phyloP scores from a whole-genome alignment of 495 filamentous ascomycete species.

The Penicillium nucicola region DNA sequence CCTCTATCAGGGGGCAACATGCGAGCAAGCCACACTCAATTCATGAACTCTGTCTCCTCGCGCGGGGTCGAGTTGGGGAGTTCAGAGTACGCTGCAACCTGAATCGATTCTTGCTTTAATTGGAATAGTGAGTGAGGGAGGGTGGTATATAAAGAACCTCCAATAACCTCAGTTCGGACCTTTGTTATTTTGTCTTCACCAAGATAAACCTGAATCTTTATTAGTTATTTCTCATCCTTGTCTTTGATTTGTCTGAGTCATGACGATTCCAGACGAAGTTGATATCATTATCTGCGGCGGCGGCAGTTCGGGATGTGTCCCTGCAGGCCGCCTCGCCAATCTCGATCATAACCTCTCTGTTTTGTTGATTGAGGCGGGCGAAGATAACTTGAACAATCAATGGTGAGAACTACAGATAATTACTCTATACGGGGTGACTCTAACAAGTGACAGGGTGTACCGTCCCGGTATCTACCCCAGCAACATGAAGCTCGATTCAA shows the following conservation, averaged over 20 bases:
- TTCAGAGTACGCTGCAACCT: background rate
- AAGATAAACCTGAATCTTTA: too few species aligned
- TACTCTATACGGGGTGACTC: background rate
- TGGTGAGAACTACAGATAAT: conserved; percentile 37
- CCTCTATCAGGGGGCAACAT: background rate
- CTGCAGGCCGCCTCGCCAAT: conserved; percentile 75
- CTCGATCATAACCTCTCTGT: conserved; percentile 78
- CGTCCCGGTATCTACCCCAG: conserved; percentile 74
- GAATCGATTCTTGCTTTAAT: background rate
- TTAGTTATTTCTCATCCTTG: too few species aligned
- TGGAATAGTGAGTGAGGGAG: background rate
- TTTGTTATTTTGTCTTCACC: background rate
- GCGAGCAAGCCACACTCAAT: background rate
- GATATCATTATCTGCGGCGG: conserved; percentile 84
- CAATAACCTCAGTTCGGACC: background rate
- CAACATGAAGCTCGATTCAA: conserved; percentile 82
- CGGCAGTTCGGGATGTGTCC: conserved; percentile 69
- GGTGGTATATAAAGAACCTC: background rate
- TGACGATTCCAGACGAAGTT: conserved; percentile 61
- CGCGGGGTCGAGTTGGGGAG: background rate
- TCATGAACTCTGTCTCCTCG: conserved; percentile 3
- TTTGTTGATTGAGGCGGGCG: conserved; percentile 73
- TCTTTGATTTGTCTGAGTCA: background rate
- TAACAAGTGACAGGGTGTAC: conserved; percentile 49
- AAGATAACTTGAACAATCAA: conserved; percentile 79